Evolutionary conservation across 2,329 filamentous ascomycete genomes (phyloP).

Genomic region (Pseudogymnoascus sp.): DNA sequence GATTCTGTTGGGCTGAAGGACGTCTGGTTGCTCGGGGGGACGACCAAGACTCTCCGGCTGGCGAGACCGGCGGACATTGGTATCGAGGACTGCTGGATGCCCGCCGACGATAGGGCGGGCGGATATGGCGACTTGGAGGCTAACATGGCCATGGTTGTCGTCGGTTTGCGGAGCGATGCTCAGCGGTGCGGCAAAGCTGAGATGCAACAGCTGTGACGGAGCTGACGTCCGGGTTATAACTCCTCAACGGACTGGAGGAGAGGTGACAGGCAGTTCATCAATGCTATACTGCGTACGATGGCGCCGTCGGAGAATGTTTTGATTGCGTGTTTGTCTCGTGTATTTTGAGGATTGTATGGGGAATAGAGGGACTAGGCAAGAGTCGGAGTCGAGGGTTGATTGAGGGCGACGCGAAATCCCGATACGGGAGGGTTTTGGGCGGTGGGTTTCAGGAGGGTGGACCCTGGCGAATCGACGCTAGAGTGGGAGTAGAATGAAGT

Average conservation of each 20-base stretch:
- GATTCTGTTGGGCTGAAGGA: constrained; percentile 81
- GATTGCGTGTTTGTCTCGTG: constrained; percentile 6
- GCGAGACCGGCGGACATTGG: constrained; percentile 44
- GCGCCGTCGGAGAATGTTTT: neutral
- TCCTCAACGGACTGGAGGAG: constrained; percentile 5
- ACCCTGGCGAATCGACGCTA: neutral
- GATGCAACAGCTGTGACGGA: neutral
- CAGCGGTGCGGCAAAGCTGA: neutral
- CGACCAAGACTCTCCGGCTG: constrained; percentile 45
- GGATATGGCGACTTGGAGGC: constrained; percentile 68
- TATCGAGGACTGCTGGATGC: constrained; percentile 38
- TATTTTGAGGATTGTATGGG: neutral
- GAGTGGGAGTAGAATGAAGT: neutral
- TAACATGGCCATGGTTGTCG: constrained; percentile 61
- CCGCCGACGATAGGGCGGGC: constrained; percentile 43
- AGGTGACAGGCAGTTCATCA: neutral
- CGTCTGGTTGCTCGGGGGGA: constrained; percentile 44
- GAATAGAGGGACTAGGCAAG: constrained; percentile 1
- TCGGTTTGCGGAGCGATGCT: neutral
- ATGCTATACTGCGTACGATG: neutral
- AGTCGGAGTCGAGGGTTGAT: constrained; percentile 3
- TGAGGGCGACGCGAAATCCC: constrained; percentile 7
- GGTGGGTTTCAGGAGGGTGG: constrained; percentile 5
- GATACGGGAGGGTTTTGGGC: constrained; percentile 1
- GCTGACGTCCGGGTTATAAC: constrained; percentile 7